Base-by-base conservation (phyloP, 441 rosid genomes). In the Gossypium lobatum region DNA sequence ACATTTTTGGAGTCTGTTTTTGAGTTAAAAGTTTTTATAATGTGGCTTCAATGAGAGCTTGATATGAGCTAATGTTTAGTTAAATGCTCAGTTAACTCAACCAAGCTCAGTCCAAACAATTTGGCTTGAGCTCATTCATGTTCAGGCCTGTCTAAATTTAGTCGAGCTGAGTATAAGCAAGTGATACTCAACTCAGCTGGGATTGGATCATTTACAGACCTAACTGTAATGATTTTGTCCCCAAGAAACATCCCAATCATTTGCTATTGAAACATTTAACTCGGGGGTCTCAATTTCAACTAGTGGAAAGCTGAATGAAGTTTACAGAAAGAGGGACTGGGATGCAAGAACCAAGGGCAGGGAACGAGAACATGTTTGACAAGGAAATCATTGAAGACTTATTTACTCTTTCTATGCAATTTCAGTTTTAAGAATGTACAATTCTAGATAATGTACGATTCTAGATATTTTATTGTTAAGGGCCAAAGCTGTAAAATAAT, bases 371-470 rank as follows among this genome's bases (percentile, higher is more conserved):
- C 20, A 48, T 48, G 71, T 48, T 23, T 48, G 21, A 48, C 53
- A 23, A 67, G 71, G 42, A 18, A 67, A 53, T n/a, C 39, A 67
- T 48, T 67, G 39, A 25, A 67, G 37, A 48, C 23, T 57, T n/a
- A 25, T 20, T 65, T 46, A 46, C 55, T 65, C 70, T 42, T 64
- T 64, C 54, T 26, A 50, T 25, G 72, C 23, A 48, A 8, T 8
- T n/a, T 50, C 59, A 25, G 42, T 50, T n/a, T 48, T 25, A 67
- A 58, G 23, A 67, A 48, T 50, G 45, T 26, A 16, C 1, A 68
- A n/a, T 16, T 68, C 31, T 26, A 26, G 42, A 50, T 25, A 67
- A 48, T 50, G 45, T 26, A 16, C 1, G 52, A n/a, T 16, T 68
- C 31, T 26, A 26, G 42, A 50, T 25, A 67, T 25, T 68, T 20